A percentile compares a stretch with the other conserved stretches of the same genome.
These are phyloP conservation scores for Fraxinus dipetala DNA, from an alignment of 305 asterid species.

Conservation along the genomic window DNA sequence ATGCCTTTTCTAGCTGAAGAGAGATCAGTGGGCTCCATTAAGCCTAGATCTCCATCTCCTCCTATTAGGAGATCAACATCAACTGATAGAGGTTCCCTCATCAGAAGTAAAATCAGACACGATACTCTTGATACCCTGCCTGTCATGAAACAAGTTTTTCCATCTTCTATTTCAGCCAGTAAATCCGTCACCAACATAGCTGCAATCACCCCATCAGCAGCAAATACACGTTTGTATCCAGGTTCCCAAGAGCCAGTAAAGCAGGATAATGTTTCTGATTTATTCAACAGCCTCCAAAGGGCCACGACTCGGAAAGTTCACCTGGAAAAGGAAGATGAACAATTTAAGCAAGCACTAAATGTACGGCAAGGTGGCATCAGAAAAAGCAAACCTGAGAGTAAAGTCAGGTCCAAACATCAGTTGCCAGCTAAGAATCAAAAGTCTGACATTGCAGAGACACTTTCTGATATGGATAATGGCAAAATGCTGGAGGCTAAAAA, in stretches of 20 bases:
- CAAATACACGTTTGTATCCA: conserved; percentile 27
- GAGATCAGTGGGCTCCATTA: conserved; percentile 33
- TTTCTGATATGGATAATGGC: conserved; percentile 22
- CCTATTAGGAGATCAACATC: conserved; percentile 84
- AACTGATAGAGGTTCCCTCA: conserved; percentile 61
- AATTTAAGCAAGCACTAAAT: conserved; percentile 59
- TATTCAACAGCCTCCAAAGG: conserved; percentile 50
- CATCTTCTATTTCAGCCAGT: conserved; percentile 54
- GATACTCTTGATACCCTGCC: conserved; percentile 60
- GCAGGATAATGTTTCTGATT: conserved; percentile 47
- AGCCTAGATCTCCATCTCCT: conserved; percentile 74
- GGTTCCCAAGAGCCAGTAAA: conserved; percentile 45
- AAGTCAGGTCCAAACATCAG: conserved; percentile 52
- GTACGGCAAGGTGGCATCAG: conserved; percentile 69
- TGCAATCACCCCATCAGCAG: conserved; percentile 36
- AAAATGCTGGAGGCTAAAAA: conserved; percentile 28
- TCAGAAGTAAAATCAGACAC: conserved; percentile 47
- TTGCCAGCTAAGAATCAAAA: conserved; percentile 47
- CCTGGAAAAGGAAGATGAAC: conserved; percentile 67
- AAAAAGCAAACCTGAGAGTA: conserved; percentile 56
- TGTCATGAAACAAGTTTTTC: conserved; percentile 54
- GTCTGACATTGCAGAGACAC: conserved; percentile 33
- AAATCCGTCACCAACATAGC: conserved; percentile 47
- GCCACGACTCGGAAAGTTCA: conserved; percentile 44
- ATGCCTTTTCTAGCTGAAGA: conserved; percentile 54